Base-by-base conservation (phyloP, 2,329 filamentous ascomycete genomes). In the Colletotrichum sp. region DNA sequence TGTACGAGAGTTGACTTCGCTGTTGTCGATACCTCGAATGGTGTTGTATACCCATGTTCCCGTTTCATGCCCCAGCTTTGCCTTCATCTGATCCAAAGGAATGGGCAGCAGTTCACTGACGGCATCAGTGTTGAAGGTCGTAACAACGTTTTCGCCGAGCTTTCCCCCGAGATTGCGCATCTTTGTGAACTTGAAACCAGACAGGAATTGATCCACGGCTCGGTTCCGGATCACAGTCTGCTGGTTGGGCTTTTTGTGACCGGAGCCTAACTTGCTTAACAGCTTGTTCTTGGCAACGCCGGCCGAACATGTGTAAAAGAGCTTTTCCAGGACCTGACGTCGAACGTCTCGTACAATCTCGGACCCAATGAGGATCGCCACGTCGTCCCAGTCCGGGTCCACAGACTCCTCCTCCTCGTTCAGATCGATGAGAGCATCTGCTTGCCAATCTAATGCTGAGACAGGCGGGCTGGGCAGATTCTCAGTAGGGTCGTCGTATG, bases 81-180 rank as follows among this genome's bases (percentile, higher is more conserved):
- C 89, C 84, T 96, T 94, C 79, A 98, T 86, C 79, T 95, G 94
- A 68, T 96, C 93, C 36, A 97, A 81, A 0, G 96, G 85, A 10
- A 98, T 90, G 6, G 89, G 86, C 8, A 98, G 88, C 44, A 99
- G 88, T 30, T 98, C 95, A 62, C 90, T 91, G 74, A 99, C 92
- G 30, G 90, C 88, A 74, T 98, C 95, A 1, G 95, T 98, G 75
- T 92, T 92, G 84, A 98, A 99, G 18, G 90, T 90, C n/a, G 93
- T 91, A 2, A 94, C 93, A 10, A 98, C 92, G 79, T 98, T 95
- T 69, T 98, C 95, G 7, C 97, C 97, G 34, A 99, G 88, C 86
- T 99, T 99, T 26, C 97, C 97, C 32, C 97, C 97, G n/a, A 99
- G 87, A 84, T 96, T 98, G 18, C 96, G 91, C 70, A 99, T 97